phyloP scores from a whole-genome alignment of 1,284 basidiomycete genomes.

The Irpex sp. region DNA sequence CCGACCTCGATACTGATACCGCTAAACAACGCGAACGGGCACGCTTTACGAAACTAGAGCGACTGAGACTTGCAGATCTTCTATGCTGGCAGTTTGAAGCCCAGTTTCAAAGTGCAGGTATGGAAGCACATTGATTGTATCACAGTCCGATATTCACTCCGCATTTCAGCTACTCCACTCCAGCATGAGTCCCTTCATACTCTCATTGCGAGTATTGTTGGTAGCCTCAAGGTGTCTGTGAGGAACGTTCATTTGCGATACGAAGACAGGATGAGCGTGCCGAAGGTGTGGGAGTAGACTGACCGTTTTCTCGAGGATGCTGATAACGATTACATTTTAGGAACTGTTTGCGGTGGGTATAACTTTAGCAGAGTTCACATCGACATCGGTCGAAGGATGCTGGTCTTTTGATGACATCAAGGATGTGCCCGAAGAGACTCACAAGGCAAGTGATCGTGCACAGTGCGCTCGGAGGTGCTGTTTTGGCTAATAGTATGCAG shows the following conservation, averaged over 20 bases:
- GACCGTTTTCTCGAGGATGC: too few relatives aligned
- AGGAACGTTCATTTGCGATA: constrained; percentile 96
- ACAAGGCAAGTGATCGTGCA: constrained; percentile 62
- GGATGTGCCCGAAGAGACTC: constrained; percentile 84
- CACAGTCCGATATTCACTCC: constrained; percentile 1
- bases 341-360: constrained; percentile 95
- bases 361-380: constrained; percentile 88
- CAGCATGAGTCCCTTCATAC: constrained; percentile 85
- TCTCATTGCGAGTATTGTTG: constrained; percentile 88
- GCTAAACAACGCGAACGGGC: constrained; percentile 83
- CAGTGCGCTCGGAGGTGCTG: constrained; percentile 2
- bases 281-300: constrained; percentile 57
- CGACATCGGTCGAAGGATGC: constrained; percentile 85
- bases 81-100: constrained; percentile 68
- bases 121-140: constrained; percentile 8
- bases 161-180: constrained; percentile 52
- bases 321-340: constrained; percentile 30
- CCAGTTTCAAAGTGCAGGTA: constrained; percentile 45
- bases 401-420: constrained; percentile 96
- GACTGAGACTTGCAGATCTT: constrained; percentile 88
- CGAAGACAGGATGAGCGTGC: constrained; percentile 93
- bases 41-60: constrained; percentile 87
- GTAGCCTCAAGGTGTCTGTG: constrained; percentile 97
- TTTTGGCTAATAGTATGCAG: constrained; percentile 35
- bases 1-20: constrained; percentile 71